Base-by-base conservation (phyloP, 1,284 basidiomycete genomes). In the Naganishia cerealis region DNA sequence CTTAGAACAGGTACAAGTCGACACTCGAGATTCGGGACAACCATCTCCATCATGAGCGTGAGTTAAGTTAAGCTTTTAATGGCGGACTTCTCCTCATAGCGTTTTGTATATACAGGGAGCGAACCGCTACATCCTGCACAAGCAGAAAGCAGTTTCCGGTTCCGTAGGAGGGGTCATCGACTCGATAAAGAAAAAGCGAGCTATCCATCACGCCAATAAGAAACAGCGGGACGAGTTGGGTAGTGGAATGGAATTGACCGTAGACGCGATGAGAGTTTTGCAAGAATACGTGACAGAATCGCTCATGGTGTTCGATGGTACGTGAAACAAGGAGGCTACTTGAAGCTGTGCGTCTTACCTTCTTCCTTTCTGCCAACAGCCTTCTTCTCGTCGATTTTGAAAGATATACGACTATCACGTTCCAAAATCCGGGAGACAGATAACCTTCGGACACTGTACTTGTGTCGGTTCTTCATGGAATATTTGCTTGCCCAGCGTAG, bases 21-120 rank as follows among this genome's bases (percentile, higher is more conserved):
- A 36, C 94, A 97, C 80, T 92, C 92, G 29, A 87, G 94, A 46
- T 97, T 97, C 78, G 94, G 94, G 0, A 96, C 94, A 0, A 95
- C 93, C 2, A 88, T 96, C 71, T 81, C 88, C 15, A 88, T 96
- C 59, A 86, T 84, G 71, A 88, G 73, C 87, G 90, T 78, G 52
- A 69, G 76, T 71, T 26, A 1, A 2, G 3, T 10, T 39, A 10
- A 61, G 58, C 53, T 33, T 38, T 55, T 16, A 16, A 36, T 18
- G 24, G 13, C 3, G n/a, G 21, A 4, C 24, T 42, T 29, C 21
- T 24, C n/a, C 18, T n/a, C 2, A 56, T 33, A 68, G 69, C 73
- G 48, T 38, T 29, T 1, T 53, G 26, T 26, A 24, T 38, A n/a
- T 57, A 36, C 65, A 81, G 76, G 77, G 80, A 21, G 78, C 81